These are phyloP conservation scores for Alternaria triticimaculans DNA, from an alignment of 2,329 filamentous ascomycete species.

Conservation along the genomic window DNA sequence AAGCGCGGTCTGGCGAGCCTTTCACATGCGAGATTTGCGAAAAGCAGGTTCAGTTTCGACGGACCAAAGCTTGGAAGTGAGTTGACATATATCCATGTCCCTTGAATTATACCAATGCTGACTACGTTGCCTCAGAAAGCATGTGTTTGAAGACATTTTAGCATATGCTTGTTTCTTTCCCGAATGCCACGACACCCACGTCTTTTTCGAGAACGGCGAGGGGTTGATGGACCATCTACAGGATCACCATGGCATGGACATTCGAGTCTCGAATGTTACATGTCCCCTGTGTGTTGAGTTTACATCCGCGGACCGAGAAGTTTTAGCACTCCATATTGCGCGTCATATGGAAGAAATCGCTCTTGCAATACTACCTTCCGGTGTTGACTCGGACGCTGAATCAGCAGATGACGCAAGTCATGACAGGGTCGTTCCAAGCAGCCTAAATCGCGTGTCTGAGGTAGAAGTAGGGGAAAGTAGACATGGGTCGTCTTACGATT, in stretches of 20 bases:
- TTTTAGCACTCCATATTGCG: neutral
- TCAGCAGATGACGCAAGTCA: neutral
- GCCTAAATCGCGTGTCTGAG: too few relatives aligned
- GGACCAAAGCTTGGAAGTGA: neutral
- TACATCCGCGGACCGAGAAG: neutral
- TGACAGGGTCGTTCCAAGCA: too few relatives aligned
- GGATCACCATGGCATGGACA: neutral
- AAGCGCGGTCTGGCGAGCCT: neutral
- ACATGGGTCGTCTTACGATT: too few relatives aligned
- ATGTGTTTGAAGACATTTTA: neutral
- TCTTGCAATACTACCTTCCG: neutral
- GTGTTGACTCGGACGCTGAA: neutral
- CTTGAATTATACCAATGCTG: too few relatives aligned
- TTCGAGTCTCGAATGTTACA: neutral
- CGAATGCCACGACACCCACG: neutral
- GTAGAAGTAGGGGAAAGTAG: too few relatives aligned
- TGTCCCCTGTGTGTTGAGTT: neutral
- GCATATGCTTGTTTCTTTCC: neutral
- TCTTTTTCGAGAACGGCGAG: neutral
- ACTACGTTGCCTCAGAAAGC: too few relatives aligned
- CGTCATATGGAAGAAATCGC: conserved; percentile 1
- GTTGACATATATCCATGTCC: neutral
- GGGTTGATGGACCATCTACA: neutral
- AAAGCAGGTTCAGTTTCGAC: neutral
- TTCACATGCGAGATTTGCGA: neutral